These are phyloP conservation scores for Penicillium taxi DNA, from an alignment of 495 filamentous ascomycete genomes.

Conservation along the genomic window DNA sequence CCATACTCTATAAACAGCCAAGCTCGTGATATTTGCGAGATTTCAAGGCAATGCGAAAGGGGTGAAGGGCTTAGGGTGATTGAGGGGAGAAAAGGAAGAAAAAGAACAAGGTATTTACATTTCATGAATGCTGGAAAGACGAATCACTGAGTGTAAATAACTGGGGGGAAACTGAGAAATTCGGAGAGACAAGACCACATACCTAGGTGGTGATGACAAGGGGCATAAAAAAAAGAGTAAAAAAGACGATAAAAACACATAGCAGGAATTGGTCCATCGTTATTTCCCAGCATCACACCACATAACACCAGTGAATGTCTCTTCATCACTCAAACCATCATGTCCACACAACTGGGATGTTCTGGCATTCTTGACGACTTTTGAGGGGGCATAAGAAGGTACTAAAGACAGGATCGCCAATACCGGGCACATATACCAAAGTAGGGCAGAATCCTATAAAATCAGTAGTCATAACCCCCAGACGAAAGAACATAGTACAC, in stretches of 20 bases:
- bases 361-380: not conserved
- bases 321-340: conserved; percentile 5
- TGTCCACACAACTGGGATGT: conserved; percentile 5
- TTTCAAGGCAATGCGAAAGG: conserved; percentile 19
- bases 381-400: not conserved
- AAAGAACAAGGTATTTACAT: conserved; percentile 31
- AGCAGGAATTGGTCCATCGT: conserved; percentile 7
- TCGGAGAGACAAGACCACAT: conserved; percentile 3
- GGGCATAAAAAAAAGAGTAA: conserved; percentile 6
- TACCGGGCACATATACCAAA: conserved; percentile 7
- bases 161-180: conserved; percentile 10
- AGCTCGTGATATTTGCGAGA: conserved; percentile 26
- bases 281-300: conserved; percentile 8
- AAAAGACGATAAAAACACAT: conserved; percentile 9
- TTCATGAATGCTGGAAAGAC: conserved; percentile 25
- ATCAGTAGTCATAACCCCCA: conserved; percentile 1
- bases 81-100: conserved; percentile 4
- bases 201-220: conserved; percentile 10
- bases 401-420: not conserved
- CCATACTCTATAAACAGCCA: conserved; percentile 34
- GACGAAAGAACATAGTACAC: conserved; percentile 5
- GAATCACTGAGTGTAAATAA: conserved; percentile 13
- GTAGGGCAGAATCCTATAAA: not conserved
- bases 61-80: conserved; percentile 6
- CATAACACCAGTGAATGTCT: conserved; percentile 5